Conservation (phyloP, 2,329 filamentous ascomycete species). For the Talaromyces sp. region DNA sequence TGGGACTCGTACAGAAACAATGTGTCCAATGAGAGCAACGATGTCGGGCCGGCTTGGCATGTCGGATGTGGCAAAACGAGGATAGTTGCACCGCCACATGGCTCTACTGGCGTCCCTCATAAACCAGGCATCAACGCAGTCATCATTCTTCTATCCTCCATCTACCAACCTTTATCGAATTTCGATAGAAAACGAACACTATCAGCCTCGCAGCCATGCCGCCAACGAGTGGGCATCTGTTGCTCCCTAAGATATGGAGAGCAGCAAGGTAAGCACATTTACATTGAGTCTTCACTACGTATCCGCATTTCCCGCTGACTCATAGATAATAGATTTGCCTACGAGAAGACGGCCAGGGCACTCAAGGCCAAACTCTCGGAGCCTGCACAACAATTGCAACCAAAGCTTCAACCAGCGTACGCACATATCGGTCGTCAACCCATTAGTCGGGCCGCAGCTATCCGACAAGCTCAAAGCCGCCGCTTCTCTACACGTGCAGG, state of each 20-base stretch:
- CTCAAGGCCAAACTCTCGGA: slow-evolving; percentile 44
- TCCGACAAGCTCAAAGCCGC: slow-evolving; percentile 62
- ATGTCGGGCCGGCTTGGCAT: neutral
- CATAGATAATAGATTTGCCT: slow-evolving; percentile 40
- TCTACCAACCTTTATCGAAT: slow-evolving; percentile 10
- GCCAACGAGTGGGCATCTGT: slow-evolving; percentile 48
- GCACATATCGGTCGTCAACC: slow-evolving; percentile 58
- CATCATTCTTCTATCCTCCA: slow-evolving; percentile 18
- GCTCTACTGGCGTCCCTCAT: slow-evolving; percentile 11
- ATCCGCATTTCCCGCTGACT: neutral
- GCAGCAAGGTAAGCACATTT: slow-evolving; percentile 43
- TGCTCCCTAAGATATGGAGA: slow-evolving; percentile 50
- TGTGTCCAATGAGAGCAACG: neutral
- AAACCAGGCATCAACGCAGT: slow-evolving; percentile 26
- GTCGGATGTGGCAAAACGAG: slow-evolving; percentile 5
- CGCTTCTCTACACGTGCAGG: slow-evolving; percentile 58
- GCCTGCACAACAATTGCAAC: slow-evolving; percentile 35
- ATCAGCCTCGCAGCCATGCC: slow-evolving; percentile 37
- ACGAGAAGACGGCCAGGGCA: slow-evolving; percentile 45
- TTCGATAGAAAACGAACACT: neutral
- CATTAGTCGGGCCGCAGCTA: slow-evolving; percentile 58
- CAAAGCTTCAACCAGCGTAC: slow-evolving; percentile 59
- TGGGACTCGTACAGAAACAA: neutral
- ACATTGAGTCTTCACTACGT: neutral
- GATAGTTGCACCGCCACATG: slow-evolving; percentile 20